Base-by-base conservation (phyloP, 2,329 filamentous ascomycete species). In the Trichoderma breve region DNA sequence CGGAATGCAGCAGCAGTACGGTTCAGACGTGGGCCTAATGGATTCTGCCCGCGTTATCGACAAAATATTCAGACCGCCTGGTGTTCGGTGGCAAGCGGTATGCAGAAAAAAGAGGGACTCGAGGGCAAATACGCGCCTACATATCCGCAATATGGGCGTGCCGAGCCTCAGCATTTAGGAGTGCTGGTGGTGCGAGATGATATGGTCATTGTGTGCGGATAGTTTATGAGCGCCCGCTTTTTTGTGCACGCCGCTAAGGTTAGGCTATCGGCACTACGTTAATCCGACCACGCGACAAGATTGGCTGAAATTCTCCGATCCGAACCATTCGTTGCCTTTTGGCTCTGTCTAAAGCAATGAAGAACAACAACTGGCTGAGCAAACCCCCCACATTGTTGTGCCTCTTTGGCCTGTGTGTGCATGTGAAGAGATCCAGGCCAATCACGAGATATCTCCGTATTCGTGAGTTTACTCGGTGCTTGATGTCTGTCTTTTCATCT, bases 1-100 rank as follows among this genome's bases (percentile, higher is more conserved):
- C 66, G 71, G 74, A 51, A 72, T 68, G 26, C 70, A 24, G 74
- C 73, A 71, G 60, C 58, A 58, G 47, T 57, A 36, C 43, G 26
- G 62, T 53, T 34, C 43, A 24, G 62, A 70, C 61, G 73, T 73
- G 72, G 72, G 64, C 64, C 64, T 47, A 72, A 78, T 71, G 71
- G 74, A 80, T 80, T 80, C 79, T 80, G 79, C 79, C 79, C 75
- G 65, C 72, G 74, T 74, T 80, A 80, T 78, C 78, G 78, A 79
- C 79, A 80, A 80, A 78, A 75, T 78, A 78, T 68, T 73, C 76
- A 79, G 77, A 80, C 79, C 79, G 79, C 79, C 78, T 78, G 72
- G 43, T 55, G 14, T 36, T 36, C 18, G 58, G 64, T 32, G 65
- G 43, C 57, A 63, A 72, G 67, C 55, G 53, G 65, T 60, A 32